Conservation (phyloP, 345 rosid species). For the Arabidopsis thaliana region TAIR10.1 NC_003071.7:1967501-1968000, state of each 20-base stretch:
- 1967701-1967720: constrained; percentile 11
- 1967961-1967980: not conserved
- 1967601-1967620: not conserved
- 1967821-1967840: not conserved
- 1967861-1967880: not conserved
- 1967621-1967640: not conserved
- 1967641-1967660: not conserved
- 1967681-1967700: not conserved
- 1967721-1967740: not conserved
- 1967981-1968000: constrained; percentile 15
- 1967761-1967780: constrained; percentile 9
- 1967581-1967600: not conserved
- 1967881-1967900: constrained; percentile 3
- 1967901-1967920: constrained; percentile 9
- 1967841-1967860: not conserved
- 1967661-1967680: not conserved
- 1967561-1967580: not conserved
- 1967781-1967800: constrained; percentile 6
- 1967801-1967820: constrained; percentile 24
- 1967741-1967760: constrained; percentile 2
- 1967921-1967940: constrained; percentile 9
- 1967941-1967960: constrained; percentile 7
- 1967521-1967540: not conserved
- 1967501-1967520: no score
- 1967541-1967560: not conserved